Conservation (phyloP, 2,329 filamentous ascomycete species). For the Trichoderma asperellum region DNA sequence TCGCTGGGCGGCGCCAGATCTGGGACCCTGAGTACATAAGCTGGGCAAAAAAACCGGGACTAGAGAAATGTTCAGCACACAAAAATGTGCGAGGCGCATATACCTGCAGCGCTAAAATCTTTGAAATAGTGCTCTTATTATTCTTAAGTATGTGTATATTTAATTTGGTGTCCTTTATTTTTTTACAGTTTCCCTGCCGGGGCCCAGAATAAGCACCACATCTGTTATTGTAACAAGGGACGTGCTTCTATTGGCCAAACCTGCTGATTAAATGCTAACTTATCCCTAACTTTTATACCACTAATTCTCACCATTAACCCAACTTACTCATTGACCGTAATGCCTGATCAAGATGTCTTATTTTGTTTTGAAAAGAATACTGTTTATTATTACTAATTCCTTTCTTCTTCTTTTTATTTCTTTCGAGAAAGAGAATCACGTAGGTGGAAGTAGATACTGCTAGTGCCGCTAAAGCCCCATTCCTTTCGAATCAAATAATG, state of each 20-base stretch:
- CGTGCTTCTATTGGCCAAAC: neutral
- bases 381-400: neutral
- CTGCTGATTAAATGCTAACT: neutral
- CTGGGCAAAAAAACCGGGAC: neutral
- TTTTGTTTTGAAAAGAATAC: neutral
- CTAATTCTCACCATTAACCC: neutral
- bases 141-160: neutral
- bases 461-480: neutral
- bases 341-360: fast-evolving
- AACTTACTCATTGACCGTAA: neutral
- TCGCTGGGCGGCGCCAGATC: neutral
- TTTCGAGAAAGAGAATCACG: neutral
- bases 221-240: neutral
- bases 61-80: neutral
- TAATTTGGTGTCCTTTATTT: neutral
- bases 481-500: neutral
- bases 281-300: neutral
- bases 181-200: neutral
- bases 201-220: neutral
- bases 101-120: neutral
- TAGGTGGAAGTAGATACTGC: neutral
- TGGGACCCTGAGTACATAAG: neutral
- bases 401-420: neutral
- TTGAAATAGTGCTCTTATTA: neutral
- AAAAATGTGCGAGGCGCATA: neutral